Percentiles rank a stretch among this genome's conserved stretches.
Conservation (phyloP, 148 eudicot genomes). For the Cornus florida region DNA sequence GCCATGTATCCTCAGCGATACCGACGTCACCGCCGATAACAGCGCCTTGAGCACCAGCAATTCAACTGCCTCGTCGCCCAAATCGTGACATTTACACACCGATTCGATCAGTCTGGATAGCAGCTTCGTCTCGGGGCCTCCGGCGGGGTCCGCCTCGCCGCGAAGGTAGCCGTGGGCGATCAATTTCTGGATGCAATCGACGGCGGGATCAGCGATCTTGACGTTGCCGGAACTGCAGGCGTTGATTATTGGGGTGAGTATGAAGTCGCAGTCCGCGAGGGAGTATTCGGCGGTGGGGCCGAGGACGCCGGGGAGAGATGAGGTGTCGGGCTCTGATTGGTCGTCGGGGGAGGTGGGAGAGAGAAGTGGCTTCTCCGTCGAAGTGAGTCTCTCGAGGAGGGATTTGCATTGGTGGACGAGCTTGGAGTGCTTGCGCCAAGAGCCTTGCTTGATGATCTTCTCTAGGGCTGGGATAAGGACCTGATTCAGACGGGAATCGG, state of each 20-base stretch:
- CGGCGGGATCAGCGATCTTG: conserved; percentile 70
- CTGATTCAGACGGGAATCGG: conserved; percentile 80
- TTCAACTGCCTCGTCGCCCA: conserved; percentile 61
- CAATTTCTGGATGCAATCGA: conserved; percentile 72
- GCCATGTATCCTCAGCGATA: conserved; percentile 70
- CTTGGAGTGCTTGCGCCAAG: conserved; percentile 90
- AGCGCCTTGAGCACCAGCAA: conserved; percentile 69
- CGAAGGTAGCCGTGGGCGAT: conserved; percentile 72
- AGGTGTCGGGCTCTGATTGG: conserved; percentile 33
- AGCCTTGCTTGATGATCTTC: conserved; percentile 71
- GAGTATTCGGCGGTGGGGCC: conserved; percentile 44
- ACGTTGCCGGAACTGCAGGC: conserved; percentile 51
- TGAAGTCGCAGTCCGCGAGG: conserved; percentile 60
- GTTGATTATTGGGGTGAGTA: conserved; percentile 62
- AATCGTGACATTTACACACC: conserved; percentile 65
- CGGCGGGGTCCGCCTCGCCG: conserved; percentile 72
- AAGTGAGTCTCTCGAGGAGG: conserved; percentile 49
- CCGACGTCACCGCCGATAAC: conserved; percentile 73
- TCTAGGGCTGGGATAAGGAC: conserved; percentile 64
- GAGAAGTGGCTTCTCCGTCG: conserved; percentile 24
- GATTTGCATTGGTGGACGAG: conserved; percentile 74
- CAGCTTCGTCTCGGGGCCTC: conserved; percentile 53
- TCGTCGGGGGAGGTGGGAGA: conserved; percentile 25
- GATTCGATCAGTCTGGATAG: conserved; percentile 58
- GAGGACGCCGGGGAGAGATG: conserved; percentile 51